A percentile compares a stretch with the other conserved stretches of the same genome.
phyloP scores from a whole-genome alignment of 176 grass and related monocot genomes.

The bread wheat (Triticum aestivum) region IWGSC_CS_RefSeq_v2.1 NC_057805.1:360610989-360611488 shows the following conservation, averaged over 20 bases:
- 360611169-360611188: conserved; percentile 1
- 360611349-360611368: conserved; percentile 87
- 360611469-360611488: conserved; percentile 28
- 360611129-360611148: background rate
- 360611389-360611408: conserved; percentile 32
- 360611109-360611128: background rate
- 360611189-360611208: conserved; percentile 13
- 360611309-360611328: background rate
- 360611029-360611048: background rate
- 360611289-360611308: background rate
- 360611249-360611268: conserved; percentile 6
- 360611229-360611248: background rate
- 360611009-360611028: background rate
- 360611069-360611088: background rate
- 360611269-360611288: background rate
- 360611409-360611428: conserved; percentile 11
- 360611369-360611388: conserved; percentile 65
- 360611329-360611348: conserved; percentile 73
- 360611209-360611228: background rate
- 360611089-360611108: background rate
- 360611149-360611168: background rate
- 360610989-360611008: background rate
- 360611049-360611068: background rate
- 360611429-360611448: conserved; percentile 5
- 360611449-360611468: background rate